These are phyloP conservation scores for Thalassiosira ordinaria DNA, from an alignment of 352 stramenopile genomes.

Conservation along the genomic window DNA sequence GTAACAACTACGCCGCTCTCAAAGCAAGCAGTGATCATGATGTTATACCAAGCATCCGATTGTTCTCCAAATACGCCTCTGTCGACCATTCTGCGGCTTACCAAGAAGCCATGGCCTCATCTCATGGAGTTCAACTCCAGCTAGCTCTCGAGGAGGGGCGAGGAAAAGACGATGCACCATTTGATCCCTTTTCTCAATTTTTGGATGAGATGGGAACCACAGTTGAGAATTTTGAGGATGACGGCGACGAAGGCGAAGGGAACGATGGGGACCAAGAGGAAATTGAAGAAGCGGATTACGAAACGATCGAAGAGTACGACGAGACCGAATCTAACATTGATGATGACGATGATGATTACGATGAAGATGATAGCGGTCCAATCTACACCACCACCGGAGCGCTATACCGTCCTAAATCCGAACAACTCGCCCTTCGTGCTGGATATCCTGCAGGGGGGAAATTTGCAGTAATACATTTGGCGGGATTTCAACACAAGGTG, in stretches of 20 bases:
- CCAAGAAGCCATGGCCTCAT: conserved; percentile 59
- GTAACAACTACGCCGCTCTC: not conserved
- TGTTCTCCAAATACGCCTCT: conserved; percentile 53
- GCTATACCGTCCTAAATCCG: conserved; percentile 61
- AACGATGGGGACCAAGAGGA: conserved; percentile 44
- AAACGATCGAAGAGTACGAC: conserved; percentile 26
- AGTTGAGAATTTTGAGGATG: conserved; percentile 40
- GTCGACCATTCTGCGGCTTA: conserved; percentile 79
- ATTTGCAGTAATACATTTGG: conserved; percentile 81
- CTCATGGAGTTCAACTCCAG: conserved; percentile 72
- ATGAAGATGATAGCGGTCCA: conserved; percentile 28
- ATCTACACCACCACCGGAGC: conserved; percentile 72
- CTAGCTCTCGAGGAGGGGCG: conserved; percentile 68
- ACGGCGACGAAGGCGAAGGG: conserved; percentile 32
- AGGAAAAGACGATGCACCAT: conserved; percentile 75
- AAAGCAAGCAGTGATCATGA: not conserved
- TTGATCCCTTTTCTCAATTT: conserved; percentile 81
- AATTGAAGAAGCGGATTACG: conserved; percentile 37
- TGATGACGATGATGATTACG: conserved; percentile 33
- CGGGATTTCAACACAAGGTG: conserved; percentile 85
- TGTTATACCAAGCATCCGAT: not conserved
- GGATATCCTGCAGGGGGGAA: conserved; percentile 75
- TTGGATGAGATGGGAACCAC: conserved; percentile 52
- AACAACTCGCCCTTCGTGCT: conserved; percentile 61
- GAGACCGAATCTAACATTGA: conserved; percentile 18